phyloP scores from a whole-genome alignment of 2,329 filamentous ascomycete species.

The Ophiostoma quercus region DNA sequence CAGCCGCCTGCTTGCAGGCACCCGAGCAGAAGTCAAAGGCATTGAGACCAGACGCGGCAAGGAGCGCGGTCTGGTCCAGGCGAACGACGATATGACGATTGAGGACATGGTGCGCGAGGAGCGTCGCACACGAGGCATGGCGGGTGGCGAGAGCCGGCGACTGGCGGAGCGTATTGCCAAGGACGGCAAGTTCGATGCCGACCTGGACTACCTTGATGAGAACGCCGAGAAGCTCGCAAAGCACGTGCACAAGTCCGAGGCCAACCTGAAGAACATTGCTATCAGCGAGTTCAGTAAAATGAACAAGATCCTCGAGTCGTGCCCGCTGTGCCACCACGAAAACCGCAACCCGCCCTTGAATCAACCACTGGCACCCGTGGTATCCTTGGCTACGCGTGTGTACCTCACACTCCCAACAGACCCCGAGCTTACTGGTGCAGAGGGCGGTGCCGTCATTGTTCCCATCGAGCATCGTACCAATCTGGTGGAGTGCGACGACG shows the following conservation, averaged over 20 bases:
- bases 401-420: constrained; percentile 86
- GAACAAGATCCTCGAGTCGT: constrained; percentile 77
- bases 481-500: constrained; percentile 94
- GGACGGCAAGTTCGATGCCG: constrained; percentile 82
- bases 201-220: constrained; percentile 96
- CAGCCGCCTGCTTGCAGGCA: constrained; percentile 77
- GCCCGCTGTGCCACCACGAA: constrained; percentile 88
- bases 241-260: constrained; percentile 79
- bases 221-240: constrained; percentile 86
- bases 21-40: constrained; percentile 65
- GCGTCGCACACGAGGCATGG: constrained; percentile 70
- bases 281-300: constrained; percentile 86
- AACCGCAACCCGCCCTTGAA: constrained; percentile 61
- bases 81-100: constrained; percentile 92
- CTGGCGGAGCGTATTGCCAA: constrained; percentile 92
- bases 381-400: constrained; percentile 79
- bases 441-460: constrained; percentile 80
- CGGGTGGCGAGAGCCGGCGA: constrained; percentile 72
- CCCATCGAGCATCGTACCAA: constrained; percentile 83
- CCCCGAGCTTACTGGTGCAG: constrained; percentile 67
- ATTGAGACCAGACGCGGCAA: constrained; percentile 75
- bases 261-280: constrained; percentile 80
- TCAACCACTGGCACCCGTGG: constrained; percentile 71
- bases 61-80: constrained; percentile 77
- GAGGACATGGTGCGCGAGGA: constrained; percentile 98